Evolutionary conservation across 306 rosid genomes (phyloP), one percentile per base, ranked within the genome.

Genomic region (Cicer judaicum): DNA sequence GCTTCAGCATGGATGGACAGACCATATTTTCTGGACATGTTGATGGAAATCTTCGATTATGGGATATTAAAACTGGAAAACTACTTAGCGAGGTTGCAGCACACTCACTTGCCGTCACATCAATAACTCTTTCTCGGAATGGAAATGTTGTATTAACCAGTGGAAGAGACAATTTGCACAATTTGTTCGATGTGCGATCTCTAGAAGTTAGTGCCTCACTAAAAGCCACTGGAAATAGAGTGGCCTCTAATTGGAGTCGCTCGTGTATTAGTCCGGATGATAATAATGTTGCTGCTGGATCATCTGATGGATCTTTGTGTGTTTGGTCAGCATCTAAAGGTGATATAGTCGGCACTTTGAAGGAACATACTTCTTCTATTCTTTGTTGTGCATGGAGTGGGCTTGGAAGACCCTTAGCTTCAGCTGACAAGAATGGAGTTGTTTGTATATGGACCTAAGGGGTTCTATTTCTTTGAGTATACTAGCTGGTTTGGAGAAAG

Each of bases 261-360:
- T 94, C 99, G 6, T 94, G 99, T 77, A 84, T 94, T 46, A 92
- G 97, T 72, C 98, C 96, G 5, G 99, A 90, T 69, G 96, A 94
- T 85, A 87, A 64, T 72, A 77, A 92, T 13, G 92, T 94, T 10
- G 96, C 99, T 38, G 89, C 97, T 7, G 99, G 99, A 15, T 94
- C 96, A 15, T 90, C 87, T 0, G 99, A 94, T 77, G 99, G 99
- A 68, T 84, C 87, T 62, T 87, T 94, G 34, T 82, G 79, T 72
- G 85, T 92, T 47, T 92, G 99, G 97, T 94, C 99, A 3, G 74
- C 83, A 44, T 87, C 92, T 24, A 85, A 81, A 77, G 87, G 80
- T 53, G 91, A 92, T 68, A 85, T 88, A 14, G 93, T 94, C 44
- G 83, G 86, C 75, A 94, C 96, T 21, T 69, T 94, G 78, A 89